phyloP scores from a whole-genome alignment of 257 asterid species.

The Scutellaria minor region DNA sequence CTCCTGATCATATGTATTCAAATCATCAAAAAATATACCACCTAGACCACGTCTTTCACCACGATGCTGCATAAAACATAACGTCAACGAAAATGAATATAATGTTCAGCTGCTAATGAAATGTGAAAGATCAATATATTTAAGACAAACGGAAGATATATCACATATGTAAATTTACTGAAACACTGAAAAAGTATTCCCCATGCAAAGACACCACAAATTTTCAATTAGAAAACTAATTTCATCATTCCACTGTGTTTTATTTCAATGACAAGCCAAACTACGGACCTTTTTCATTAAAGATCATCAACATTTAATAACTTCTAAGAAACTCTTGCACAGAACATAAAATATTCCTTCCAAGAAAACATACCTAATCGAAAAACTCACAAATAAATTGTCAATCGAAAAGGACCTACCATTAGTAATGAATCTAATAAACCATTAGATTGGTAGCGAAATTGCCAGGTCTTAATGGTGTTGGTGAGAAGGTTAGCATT shows the following conservation, averaged over 20 bases:
- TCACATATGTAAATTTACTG: not conserved
- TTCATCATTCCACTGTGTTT: not conserved
- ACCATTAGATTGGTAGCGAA: not conserved
- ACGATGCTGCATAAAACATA: constrained; percentile 75
- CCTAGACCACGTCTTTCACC: constrained; percentile 99
- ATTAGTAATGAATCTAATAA: no score
- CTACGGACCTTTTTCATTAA: not conserved
- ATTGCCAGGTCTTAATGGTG: not conserved
- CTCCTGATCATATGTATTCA: constrained; percentile 89
- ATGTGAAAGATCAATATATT: constrained; percentile 9
- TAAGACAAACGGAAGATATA: not conserved
- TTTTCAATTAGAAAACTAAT: not conserved
- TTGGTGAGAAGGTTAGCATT: not conserved
- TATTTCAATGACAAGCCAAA: constrained; percentile 14
- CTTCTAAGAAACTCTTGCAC: not conserved
- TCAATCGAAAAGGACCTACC: no score
- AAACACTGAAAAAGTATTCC: not conserved
- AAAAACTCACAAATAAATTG: no score
- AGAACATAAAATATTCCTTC: not conserved
- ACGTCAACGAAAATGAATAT: constrained; percentile 5
- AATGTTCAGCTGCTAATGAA: not conserved
- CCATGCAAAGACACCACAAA: not conserved
- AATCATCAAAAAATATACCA: constrained; percentile 95
- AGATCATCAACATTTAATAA: not conserved
- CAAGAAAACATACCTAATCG: not conserved